Base-by-base conservation (phyloP, 164 flowering plant genomes). In the Amborella trichopoda region DNA sequence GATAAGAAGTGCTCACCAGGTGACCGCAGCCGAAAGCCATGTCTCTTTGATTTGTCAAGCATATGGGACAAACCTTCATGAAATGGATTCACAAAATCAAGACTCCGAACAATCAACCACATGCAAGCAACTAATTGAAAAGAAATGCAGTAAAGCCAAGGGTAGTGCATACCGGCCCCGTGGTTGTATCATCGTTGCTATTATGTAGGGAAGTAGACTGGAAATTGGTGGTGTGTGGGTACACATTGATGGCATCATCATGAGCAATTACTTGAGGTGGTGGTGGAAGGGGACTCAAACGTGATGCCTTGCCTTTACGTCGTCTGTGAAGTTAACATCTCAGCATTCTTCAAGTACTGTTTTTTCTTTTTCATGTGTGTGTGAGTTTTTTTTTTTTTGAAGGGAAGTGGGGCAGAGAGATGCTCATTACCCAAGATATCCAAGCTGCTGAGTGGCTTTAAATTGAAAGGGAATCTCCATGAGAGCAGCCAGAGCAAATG, bases 1-100 rank as follows among this genome's bases (percentile, higher is more conserved):
- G 18, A 16, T 17, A 23, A 18, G 20, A 30, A 40, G 54, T 37
- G 32, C 80, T 68, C 62, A 86, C 96, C 70, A 63, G 50, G 60
- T 86, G 96, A 49, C 96, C 96, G 39, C 96, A 86, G 40, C 80
- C 83, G 55, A 86, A 86, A 50, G 96, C 96, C 96, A 83, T 73
- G 65, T 86, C 63, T 69, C 70, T 82, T 19, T 74, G 78, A 54
- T 78, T 82, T 45, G 87, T 75, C 67, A 80, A 71, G 75, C 96
- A 86, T 49, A 86, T 76, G 14, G 87, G 84, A 58, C 96, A 86
- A 28, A 66, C 81, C 89, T 82, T 41, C n/a, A n/a, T n/a, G 40
- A 59, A 40, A 26, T 11, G 8, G 14, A 11, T 19, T n/a, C 21
- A 38, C 16, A 38, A 38, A 38, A 9, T 38, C 11, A 38, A 9